Percentiles rank a stretch among this genome's conserved stretches.
Evolutionary conservation across 2,329 filamentous ascomycete species (phyloP).

Genomic region (Colletotrichum godetiae): DNA sequence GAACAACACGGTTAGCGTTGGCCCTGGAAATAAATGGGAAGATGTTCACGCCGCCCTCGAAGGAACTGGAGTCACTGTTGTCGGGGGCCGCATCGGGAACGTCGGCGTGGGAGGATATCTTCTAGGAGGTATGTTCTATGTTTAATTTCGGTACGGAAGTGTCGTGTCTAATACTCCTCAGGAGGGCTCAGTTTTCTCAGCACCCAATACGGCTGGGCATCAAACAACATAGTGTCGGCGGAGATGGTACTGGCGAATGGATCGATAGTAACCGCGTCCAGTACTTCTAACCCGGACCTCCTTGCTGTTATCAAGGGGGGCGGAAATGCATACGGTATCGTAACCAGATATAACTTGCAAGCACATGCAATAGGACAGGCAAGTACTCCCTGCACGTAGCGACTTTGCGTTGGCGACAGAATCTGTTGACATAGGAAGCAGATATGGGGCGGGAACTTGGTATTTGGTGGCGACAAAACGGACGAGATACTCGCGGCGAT

Average conservation of each 20-base stretch:
- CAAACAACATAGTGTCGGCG: conserved; percentile 59
- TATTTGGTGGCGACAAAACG: conserved; percentile 48
- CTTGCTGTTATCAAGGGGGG: conserved; percentile 66
- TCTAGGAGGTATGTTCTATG: conserved; percentile 58
- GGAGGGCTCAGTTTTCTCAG: conserved; percentile 63
- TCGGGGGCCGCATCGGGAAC: conserved; percentile 58
- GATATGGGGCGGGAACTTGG: conserved; percentile 56
- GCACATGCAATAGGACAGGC: conserved; percentile 49
- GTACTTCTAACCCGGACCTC: conserved; percentile 57
- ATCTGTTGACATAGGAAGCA: conserved; percentile 22
- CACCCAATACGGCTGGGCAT: conserved; percentile 61
- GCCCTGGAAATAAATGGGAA: conserved; percentile 57
- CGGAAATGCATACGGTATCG: conserved; percentile 66
- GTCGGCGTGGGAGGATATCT: conserved; percentile 60
- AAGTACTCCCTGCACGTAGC: too few relatives aligned
- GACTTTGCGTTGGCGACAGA: too few relatives aligned
- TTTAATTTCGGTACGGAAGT: too few relatives aligned
- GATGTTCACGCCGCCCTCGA: conserved; percentile 53
- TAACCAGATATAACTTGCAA: conserved; percentile 57
- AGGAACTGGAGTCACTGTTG: conserved; percentile 53
- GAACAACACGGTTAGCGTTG: conserved; percentile 54
- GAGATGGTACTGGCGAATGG: conserved; percentile 65
- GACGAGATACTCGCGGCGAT: conserved; percentile 57
- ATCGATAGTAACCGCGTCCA: conserved; percentile 57
- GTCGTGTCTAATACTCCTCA: conserved; percentile 48